Base-by-base conservation (phyloP, 306 rosid species). In the Pyrus bretschneideri region DNA sequence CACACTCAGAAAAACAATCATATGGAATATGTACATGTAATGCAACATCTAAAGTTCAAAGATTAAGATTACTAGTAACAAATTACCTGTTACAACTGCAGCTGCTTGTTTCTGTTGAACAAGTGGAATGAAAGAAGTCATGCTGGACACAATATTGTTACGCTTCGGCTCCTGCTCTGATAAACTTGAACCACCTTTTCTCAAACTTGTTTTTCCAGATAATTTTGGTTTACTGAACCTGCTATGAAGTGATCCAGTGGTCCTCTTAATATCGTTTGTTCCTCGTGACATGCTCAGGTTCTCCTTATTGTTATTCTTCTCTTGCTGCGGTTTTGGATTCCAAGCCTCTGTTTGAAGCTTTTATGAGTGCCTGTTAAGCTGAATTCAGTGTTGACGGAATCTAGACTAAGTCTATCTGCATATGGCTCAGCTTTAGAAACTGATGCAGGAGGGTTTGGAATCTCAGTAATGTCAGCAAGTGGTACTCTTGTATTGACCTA, bases 31-130 rank as follows among this genome's bases (percentile, higher is more conserved):
- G 69, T 42, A 73, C 21, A 59, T 11, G 44, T 42, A 12, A 51
- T 4, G 69, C 69, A 60, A 60, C 1, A 30, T 13, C 35, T 17
- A 57, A 72, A 72, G 62, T 42, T 59, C 12, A 30, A 70, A 38
- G 71, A 30, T 67, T 30, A 45, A 67, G 23, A 59, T 42, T 46
- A 10, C 31, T 42, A 51, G 33, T 45, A 19, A 54, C 31, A n/a
- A 79, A 35, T 75, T 82, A 95, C 99, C 97, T 80, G 94, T 81
- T 54, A 84, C 46, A 71, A 72, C 93, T 19, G 93, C 83, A 11
- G 96, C 89, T 29, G 97, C 89, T 89, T 92, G 97, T 77, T 93
- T 91, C 87, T 91, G 96, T 83, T 88, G 96, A 63, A 96, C 98
- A 70, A 93, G 87, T 31, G 99, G 99, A 87, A 96, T 81, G 77